Conservation (phyloP, 441 rosid genomes). For the Pelargonium fulgidum region DNA sequence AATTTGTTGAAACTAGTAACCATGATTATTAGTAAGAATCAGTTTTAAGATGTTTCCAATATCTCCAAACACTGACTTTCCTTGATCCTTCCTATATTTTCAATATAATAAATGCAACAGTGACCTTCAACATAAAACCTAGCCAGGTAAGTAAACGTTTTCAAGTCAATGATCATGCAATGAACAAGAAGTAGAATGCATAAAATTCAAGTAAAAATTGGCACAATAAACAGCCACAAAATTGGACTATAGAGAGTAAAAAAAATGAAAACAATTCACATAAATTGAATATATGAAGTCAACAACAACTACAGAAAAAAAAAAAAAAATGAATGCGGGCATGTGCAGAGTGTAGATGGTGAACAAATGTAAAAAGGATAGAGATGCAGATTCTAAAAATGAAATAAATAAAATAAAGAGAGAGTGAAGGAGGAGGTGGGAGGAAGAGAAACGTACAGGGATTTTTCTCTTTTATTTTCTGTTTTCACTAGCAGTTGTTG, state of each 20-base stretch:
- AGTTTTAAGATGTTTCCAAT: neutral
- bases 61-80: neutral
- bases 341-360: neutral
- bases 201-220: neutral
- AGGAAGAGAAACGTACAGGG: neutral
- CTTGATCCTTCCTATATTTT: neutral
- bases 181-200: neutral
- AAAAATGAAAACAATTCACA: neutral
- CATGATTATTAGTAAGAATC: neutral
- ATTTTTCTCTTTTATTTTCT: neutral
- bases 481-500: neutral
- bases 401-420: neutral
- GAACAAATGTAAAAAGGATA: constrained; percentile 3
- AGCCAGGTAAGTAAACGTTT: neutral
- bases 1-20: too few relatives aligned
- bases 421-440: too few relatives aligned
- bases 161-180: neutral
- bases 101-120: too few relatives aligned
- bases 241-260: neutral
- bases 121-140: neutral
- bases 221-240: neutral
- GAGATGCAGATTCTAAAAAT: neutral
- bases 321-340: neutral
- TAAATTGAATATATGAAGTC: too few relatives aligned
- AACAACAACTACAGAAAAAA: neutral